Evolutionary conservation across 2,329 filamentous ascomycete species (phyloP), one percentile per base, ranked within the genome.

Genomic region (Beauveria sp.): DNA sequence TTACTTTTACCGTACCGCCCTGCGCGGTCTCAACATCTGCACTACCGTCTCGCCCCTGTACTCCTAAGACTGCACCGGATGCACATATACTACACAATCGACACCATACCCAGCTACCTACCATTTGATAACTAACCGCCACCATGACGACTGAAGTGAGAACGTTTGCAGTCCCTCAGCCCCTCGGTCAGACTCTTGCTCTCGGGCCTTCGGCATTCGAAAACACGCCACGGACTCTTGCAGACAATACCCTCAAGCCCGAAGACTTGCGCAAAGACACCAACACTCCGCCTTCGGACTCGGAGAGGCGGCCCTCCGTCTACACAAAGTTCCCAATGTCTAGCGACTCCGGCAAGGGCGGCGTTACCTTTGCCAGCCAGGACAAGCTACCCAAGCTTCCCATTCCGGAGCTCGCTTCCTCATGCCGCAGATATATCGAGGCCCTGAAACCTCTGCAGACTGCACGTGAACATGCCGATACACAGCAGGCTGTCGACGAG

Each of bases 361-460:
- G 92, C 58, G 86, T 96, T 71, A 98, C 95, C 0, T 99, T 95
- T 75, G 88, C 92, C 38, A 82, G 87, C 62, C 93, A 99, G 73
- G 91, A 96, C 66, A 89, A 86, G 66, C 82, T 99, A 8, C 91
- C 93, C 1, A 96, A 95, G 73, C 80, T 99, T 45, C 95, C 95
- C 8, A 96, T 99, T 58, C 95, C 93, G 0, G 91, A 96, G 14
- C 81, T 99, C 4, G 89, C 93, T 54, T 78, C 78, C 63, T 91
- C 90, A 0, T 89, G 88, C 72, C 81, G 86, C 66, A 92, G 86
- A 70, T 98, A 98, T 69, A 77, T 97, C 3, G 81, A 86, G 6
- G 86, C 89, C 8, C 77, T 99, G 58, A 86, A 86, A 67, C 93
- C 95, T 3, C 78, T 99, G 8, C 95, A 99, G 72, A 85, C 82